These are phyloP conservation scores for Ambrosia artemisiifolia DNA, from an alignment of 129 eudicot genomes.

Conservation along the genomic window DNA sequence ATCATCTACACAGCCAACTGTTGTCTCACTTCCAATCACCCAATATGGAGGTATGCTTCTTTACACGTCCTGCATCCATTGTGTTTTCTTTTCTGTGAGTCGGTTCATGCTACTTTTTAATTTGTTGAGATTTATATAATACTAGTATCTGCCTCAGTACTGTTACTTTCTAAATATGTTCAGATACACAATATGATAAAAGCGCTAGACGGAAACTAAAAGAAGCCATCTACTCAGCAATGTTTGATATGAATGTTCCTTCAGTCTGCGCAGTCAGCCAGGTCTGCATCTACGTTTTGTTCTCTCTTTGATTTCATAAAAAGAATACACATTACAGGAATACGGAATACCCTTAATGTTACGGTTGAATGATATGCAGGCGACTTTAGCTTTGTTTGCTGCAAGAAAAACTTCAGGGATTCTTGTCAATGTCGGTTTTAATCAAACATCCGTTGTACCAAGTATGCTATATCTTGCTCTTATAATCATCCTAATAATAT, in stretches of 20 bases:
- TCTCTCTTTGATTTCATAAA: background rate
- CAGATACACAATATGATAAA: constrained; percentile 82
- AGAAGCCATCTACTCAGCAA: constrained; percentile 63
- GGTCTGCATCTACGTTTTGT: constrained; percentile 38
- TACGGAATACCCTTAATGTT: constrained; percentile 16
- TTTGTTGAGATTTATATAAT: constrained; percentile 10
- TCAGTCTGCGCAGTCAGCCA: constrained; percentile 92
- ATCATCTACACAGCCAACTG: constrained; percentile 75
- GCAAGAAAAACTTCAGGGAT: constrained; percentile 89
- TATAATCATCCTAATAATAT: background rate
- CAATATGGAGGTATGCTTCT: constrained; percentile 88
- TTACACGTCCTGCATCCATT: too few species aligned
- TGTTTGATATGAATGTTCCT: constrained; percentile 97
- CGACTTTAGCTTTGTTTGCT: constrained; percentile 87
- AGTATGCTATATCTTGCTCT: constrained; percentile 45
- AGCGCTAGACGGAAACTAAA: constrained; percentile 75
- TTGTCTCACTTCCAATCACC: constrained; percentile 79
- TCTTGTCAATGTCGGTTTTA: constrained; percentile 87
- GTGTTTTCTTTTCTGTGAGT: too few species aligned
- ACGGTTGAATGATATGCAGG: constrained; percentile 48
- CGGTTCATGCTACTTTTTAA: constrained; percentile 30
- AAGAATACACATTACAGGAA: constrained; percentile 2
- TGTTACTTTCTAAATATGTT: constrained; percentile 1
- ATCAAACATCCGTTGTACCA: constrained; percentile 91
- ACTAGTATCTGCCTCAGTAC: background rate